Evolutionary conservation across 768 basidiomycete species (phyloP).

Genomic region (Dendrothele bispora): DNA sequence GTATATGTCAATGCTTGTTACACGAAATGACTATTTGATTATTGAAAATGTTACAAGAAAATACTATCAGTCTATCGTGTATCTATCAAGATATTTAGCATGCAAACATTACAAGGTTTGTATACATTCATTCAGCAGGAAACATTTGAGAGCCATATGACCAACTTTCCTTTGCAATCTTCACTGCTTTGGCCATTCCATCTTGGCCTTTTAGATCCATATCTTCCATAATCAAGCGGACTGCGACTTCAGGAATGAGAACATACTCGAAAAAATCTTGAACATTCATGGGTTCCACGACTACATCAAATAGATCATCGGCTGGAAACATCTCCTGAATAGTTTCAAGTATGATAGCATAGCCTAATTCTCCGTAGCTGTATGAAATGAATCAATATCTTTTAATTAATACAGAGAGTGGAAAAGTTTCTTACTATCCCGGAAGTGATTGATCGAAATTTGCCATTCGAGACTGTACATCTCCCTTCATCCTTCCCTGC

Average conservation of each 20-base stretch:
- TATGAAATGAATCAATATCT: neutral
- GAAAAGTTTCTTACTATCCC: conserved; percentile 71
- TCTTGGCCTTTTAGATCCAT: conserved; percentile 41
- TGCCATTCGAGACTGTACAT: conserved; percentile 61
- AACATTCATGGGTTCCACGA: conserved; percentile 63
- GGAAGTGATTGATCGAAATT: conserved; percentile 83
- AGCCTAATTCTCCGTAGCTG: conserved; percentile 88
- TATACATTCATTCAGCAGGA: too few species aligned
- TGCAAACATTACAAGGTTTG: too few species aligned
- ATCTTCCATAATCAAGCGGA: conserved; percentile 82
- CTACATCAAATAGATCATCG: conserved; percentile 47
- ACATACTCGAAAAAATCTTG: conserved; percentile 80
- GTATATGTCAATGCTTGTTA: too few species aligned
- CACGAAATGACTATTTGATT: too few species aligned
- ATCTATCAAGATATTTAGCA: too few species aligned
- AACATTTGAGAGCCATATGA: conserved; percentile 87
- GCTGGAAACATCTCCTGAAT: conserved; percentile 77
- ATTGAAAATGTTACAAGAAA: too few species aligned
- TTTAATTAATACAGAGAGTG: neutral
- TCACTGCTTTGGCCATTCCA: conserved; percentile 45
- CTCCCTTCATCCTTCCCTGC: conserved; percentile 67
- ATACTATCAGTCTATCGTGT: too few species aligned
- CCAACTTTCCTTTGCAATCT: conserved; percentile 70
- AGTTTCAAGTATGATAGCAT: conserved; percentile 75
- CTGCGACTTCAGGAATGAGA: conserved; percentile 87